A percentile compares a stretch with the other conserved stretches of the same genome.
phyloP scores from a whole-genome alignment of 805 yeast species.

The Candida piceae region DNA sequence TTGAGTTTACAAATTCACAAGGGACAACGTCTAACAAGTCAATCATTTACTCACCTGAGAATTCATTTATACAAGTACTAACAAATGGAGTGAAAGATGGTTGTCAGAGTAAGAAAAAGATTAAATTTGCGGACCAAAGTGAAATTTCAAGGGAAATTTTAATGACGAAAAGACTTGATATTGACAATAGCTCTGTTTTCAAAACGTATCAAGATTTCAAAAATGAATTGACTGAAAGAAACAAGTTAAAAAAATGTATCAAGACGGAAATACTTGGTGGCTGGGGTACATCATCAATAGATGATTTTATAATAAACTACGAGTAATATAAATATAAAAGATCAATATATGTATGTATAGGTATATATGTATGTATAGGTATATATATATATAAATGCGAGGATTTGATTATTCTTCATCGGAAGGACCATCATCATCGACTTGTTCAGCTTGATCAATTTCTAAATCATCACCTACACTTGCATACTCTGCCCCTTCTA shows the following conservation, averaged over 20 bases:
- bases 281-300: constrained; percentile 8
- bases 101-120: constrained; percentile 15
- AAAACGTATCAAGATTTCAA: constrained; percentile 16
- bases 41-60: constrained; percentile 23
- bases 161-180: constrained; percentile 2
- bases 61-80: constrained; percentile 33
- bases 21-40: constrained; percentile 14
- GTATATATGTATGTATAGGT: background rate
- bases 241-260: constrained; percentile 3
- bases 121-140: constrained; percentile 13
- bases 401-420: constrained; percentile 22
- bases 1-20: constrained; percentile 2
- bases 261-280: constrained; percentile 7
- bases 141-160: constrained; percentile 9
- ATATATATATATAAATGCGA: no score
- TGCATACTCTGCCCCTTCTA: constrained; percentile 85
- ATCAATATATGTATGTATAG: background rate
- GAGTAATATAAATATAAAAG: background rate
- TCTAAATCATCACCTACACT: constrained; percentile 26
- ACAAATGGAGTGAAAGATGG: constrained; percentile 63
- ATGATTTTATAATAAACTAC: constrained; percentile 2
- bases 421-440: constrained; percentile 31
- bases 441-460: constrained; percentile 15
- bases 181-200: background rate
- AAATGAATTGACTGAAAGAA: background rate